Percentiles rank a stretch among this genome's conserved stretches.
These are phyloP conservation scores for Pneumocystis jirovecii DNA, from an alignment of 1,139 yeast genomes.

Conservation along the genomic window DNA sequence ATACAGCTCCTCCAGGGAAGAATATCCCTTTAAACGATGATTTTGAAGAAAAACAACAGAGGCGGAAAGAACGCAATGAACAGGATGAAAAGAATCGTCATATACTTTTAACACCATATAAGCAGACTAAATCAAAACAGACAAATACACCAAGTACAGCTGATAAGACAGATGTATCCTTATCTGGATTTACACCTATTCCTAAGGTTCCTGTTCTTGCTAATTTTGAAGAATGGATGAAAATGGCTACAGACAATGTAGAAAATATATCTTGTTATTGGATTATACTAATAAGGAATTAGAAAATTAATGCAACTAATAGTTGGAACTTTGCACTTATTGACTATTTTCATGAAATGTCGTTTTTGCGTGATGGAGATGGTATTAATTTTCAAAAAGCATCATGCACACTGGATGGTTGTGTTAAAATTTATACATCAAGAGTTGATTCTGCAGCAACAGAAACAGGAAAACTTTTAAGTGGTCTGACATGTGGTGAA, in stretches of 20 bases:
- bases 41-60: neutral
- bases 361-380: conserved; percentile 45
- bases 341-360: conserved; percentile 65
- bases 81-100: neutral
- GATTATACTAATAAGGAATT: neutral
- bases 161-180: neutral
- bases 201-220: conserved; percentile 32
- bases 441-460: conserved; percentile 85
- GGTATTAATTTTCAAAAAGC: conserved; percentile 63
- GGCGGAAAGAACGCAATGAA: neutral
- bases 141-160: neutral
- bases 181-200: conserved; percentile 1
- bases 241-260: conserved; percentile 66
- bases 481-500: conserved; percentile 41
- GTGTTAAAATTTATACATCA: conserved; percentile 69
- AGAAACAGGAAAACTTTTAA: conserved; percentile 72
- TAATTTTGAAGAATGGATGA: conserved; percentile 84
- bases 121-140: neutral
- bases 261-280: neutral
- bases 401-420: conserved; percentile 68
- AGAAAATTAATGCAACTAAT: conserved; percentile 34
- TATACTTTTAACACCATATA: neutral
- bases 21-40: neutral
- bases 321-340: conserved; percentile 78
- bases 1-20: neutral